These are phyloP conservation scores for Phytophthora kernoviae DNA, from an alignment of 352 stramenopile genomes.

Conservation along the genomic window DNA sequence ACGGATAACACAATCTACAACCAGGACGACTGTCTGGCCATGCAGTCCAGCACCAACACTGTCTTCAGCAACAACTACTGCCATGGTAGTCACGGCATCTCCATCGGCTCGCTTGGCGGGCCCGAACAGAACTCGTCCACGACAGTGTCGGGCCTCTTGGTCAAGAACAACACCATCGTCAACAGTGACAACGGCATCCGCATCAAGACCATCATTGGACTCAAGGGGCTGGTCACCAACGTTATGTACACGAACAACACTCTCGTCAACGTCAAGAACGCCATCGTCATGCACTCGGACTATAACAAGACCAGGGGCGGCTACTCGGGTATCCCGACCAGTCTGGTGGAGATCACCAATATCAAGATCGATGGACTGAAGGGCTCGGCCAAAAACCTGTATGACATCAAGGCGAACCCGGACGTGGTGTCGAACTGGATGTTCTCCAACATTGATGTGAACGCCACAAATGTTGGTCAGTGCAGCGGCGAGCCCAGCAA, in stretches of 20 bases:
- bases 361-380: constrained; percentile 26
- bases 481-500: constrained; percentile 13
- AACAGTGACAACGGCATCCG: neutral
- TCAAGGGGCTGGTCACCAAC: constrained; percentile 3
- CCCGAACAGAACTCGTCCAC: neutral
- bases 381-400: constrained; percentile 27
- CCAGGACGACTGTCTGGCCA: constrained; percentile 21
- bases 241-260: constrained; percentile 23
- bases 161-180: constrained; percentile 14
- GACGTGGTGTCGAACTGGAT: constrained; percentile 17
- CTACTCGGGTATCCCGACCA: constrained; percentile 20
- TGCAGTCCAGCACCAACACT: constrained; percentile 2
- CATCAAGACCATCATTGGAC: constrained; percentile 2
- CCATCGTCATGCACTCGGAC: constrained; percentile 10
- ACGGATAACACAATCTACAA: constrained; percentile 39
- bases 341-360: constrained; percentile 25
- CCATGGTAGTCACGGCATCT: constrained; percentile 12
- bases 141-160: constrained; percentile 8
- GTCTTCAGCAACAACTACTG: constrained; percentile 7
- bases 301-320: constrained; percentile 21
- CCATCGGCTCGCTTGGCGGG: constrained; percentile 9
- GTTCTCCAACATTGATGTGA: constrained; percentile 21
- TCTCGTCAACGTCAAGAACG: constrained; percentile 11
- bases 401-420: constrained; percentile 26
- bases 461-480: constrained; percentile 7